Evolutionary conservation across 257 asterid genomes (phyloP), one percentile per base, ranked within the genome.

Genomic region (Galeopsis tetrahit): DNA sequence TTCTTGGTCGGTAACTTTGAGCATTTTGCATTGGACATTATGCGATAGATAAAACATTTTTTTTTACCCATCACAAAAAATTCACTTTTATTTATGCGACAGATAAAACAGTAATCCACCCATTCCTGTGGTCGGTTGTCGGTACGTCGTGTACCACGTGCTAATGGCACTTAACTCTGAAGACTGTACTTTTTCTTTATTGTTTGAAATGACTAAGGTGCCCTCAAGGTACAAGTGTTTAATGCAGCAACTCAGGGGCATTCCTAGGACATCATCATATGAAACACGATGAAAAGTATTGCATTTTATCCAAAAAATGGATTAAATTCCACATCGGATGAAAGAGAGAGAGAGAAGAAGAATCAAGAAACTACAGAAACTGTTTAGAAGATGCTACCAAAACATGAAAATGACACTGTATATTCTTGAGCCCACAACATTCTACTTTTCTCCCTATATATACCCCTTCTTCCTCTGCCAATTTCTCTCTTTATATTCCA

Each of bases 341-440:
- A 64, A 32, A 56, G 39, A 46, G 73, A 58, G 63, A 39, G 44
- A 53, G 68, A 28, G 49, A 31, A 15, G 42, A 14, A 66, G 82
- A 78, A 78, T 78, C 82, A 51, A 63, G 78, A 60, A 78, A 72
- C 71, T 72, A 28, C 62, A 38, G 63, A 66, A 73, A 68, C 63
- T 39, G 80, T 71, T 58, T 58, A 63, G 34, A 53, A 72, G 68
- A 76, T 84, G 78, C 76, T 21, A 70, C 74, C 85, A 77, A 81
- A 65, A 11, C 65, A 74, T 59, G 80, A 74, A 81, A 77, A 72
- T 10, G 78, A 77, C 82, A 14, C 21, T 71, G 63, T 28, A 74
- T 62, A 51, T 77, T 71, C 72, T 62, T 79, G 79, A 73, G 78
- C 78, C 75, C 78, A 78, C 69, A 63, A 56, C 9, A 36, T 59